phyloP scores from a whole-genome alignment of 2,329 filamentous ascomycete species.

The Colletotrichum sp. region DNA sequence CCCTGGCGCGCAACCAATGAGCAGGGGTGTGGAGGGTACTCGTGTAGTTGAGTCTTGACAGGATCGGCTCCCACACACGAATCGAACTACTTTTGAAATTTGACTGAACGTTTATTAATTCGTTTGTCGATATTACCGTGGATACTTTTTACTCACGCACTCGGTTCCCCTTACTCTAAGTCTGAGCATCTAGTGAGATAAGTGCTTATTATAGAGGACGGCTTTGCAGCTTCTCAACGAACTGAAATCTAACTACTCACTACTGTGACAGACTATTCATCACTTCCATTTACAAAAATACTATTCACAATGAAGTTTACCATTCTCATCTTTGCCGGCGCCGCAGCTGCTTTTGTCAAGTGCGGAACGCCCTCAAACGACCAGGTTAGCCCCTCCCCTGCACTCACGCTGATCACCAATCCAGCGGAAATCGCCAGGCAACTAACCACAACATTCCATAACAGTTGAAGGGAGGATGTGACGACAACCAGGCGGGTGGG shows the following conservation, averaged over 20 bases:
- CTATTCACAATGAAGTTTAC: background rate
- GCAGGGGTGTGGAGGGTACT: background rate
- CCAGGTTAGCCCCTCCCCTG: background rate
- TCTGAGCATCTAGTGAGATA: background rate
- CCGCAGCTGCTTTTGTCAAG: background rate
- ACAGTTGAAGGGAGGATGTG: background rate
- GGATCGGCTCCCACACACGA: background rate
- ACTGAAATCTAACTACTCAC: background rate
- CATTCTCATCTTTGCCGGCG: background rate
- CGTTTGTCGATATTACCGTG: background rate
- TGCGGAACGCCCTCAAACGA: background rate
- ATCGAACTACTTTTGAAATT: background rate
- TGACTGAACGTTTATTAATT: too few relatives aligned
- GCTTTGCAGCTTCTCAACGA: rapidly evolving
- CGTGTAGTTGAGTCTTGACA: background rate
- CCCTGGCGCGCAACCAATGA: background rate
- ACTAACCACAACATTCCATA: background rate
- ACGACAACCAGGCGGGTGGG: background rate
- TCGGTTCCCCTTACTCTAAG: background rate
- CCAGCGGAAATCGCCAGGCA: rapidly evolving
- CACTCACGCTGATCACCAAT: background rate
- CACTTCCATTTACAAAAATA: too few relatives aligned
- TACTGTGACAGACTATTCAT: too few relatives aligned
- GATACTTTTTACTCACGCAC: background rate
- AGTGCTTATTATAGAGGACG: background rate